Base-by-base conservation (phyloP, 1,284 basidiomycete species). In the Rhodotorula sp. region DNA sequence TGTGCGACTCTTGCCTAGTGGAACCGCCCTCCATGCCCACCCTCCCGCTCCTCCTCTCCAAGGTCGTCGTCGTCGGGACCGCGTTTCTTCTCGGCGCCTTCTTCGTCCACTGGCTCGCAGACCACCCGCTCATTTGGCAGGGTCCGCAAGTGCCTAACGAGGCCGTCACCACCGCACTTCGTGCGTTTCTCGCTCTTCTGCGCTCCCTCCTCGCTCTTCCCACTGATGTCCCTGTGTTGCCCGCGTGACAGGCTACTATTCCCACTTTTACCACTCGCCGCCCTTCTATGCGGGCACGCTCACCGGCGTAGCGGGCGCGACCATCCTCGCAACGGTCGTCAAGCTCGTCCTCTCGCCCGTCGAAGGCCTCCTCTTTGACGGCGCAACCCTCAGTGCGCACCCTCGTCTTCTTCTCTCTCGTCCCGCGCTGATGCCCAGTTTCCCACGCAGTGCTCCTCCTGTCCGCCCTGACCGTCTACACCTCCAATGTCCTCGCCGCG, bases 401-500 rank as follows among this genome's bases (percentile, higher is more conserved):
- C 4, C 29, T 13, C 29, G 7, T 8, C 44, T 21, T 34, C 22
- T 7, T n/a, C 12, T 44, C 13, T 21, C 29, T n/a, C 27, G n/a
- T 36, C 10, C 29, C 29, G 2, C 21, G 10, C 32, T 60, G 32
- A 53, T 22, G 6, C 41, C 29, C 32, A 6, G 29, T 36, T 44
- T 27, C 41, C 32, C 53, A 6, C 58, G 41, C 58, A 68, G 71
- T 71, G 22, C 70, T 76, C 10, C 64, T 74, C 41, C 48, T 61
- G 39, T 76, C 71, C 19, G 69, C 69, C 53, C 15, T 64, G 7
- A 56, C 69, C 8, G 67, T 71, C 59, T 70, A 76, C 65, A 54
- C 69, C 32, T 61, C 73, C 1, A 76, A 76, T 58, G 63, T 74
- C 36, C 67, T 67, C 53, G 70, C 75, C n/a, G 75, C 73, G 1